Percentiles rank a stretch among this genome's conserved stretches.
Evolutionary conservation across 306 rosid genomes (phyloP).

Genomic region (Crotalaria pallida): DNA sequence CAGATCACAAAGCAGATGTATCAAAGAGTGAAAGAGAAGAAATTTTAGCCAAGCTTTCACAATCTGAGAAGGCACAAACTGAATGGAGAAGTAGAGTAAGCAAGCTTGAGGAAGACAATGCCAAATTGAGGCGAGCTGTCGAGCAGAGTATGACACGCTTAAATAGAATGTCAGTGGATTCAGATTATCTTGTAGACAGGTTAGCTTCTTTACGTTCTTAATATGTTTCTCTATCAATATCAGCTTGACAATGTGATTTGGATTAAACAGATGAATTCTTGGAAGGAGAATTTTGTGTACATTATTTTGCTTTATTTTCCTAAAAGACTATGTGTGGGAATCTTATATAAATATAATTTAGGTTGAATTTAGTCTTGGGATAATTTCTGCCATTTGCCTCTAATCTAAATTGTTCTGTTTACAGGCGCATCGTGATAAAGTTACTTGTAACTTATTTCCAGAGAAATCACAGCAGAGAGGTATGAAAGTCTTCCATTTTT

Average conservation of each 20-base stretch:
- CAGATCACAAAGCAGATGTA: conserved; percentile 52
- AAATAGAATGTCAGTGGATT: conserved; percentile 89
- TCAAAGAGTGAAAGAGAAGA: conserved; percentile 57
- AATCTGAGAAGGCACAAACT: conserved; percentile 55
- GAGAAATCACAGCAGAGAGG: conserved; percentile 84
- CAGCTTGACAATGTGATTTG: neutral
- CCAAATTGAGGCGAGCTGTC: conserved; percentile 69
- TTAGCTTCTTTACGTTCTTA: conserved; percentile 20
- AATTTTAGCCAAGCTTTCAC: conserved; percentile 52
- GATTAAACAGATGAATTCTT: neutral
- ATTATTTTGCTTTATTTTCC: neutral
- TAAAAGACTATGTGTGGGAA: neutral
- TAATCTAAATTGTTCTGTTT: conserved; percentile 25
- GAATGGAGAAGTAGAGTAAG: conserved; percentile 71
- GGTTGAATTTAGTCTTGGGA: neutral
- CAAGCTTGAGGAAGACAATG: conserved; percentile 87
- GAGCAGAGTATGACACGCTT: conserved; percentile 90
- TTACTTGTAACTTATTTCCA: conserved; percentile 73
- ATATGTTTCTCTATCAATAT: neutral
- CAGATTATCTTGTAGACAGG: conserved; percentile 91
- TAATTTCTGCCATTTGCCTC: neutral
- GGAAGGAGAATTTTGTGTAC: neutral
- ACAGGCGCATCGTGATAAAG: conserved; percentile 87
- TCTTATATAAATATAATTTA: neutral
- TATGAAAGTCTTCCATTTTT: conserved; percentile 15